Conservation (phyloP, 73 alveolate genomes). For the Tetrahymena elliotti region DNA sequence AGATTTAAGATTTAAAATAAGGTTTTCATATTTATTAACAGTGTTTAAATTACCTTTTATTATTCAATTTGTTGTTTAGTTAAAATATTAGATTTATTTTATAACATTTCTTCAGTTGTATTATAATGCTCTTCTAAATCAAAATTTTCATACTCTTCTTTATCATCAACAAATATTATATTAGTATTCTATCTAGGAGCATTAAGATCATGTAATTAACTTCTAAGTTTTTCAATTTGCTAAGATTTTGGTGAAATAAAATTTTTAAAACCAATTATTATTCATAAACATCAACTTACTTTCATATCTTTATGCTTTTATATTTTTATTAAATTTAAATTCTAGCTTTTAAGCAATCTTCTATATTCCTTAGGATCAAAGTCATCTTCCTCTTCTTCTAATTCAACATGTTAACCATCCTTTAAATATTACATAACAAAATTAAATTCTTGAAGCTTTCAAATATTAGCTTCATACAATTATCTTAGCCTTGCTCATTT, state of each 20-base stretch:
- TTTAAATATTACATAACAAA: neutral
- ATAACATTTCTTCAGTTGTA: neutral
- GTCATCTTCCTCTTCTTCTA: constrained; percentile 45
- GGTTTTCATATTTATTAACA: neutral
- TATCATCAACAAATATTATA: neutral
- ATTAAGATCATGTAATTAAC: neutral
- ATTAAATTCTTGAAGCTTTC: neutral
- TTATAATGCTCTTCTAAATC: neutral
- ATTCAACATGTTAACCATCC: constrained; percentile 59
- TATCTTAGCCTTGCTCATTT: constrained; percentile 61
- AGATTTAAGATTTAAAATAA: neutral
- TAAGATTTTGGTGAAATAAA: neutral
- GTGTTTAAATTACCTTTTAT: neutral
- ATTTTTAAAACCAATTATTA: neutral
- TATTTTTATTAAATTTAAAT: constrained; percentile 50
- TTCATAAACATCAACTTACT: neutral
- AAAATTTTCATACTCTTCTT: neutral
- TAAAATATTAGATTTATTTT: neutral
- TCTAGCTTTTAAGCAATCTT: constrained; percentile 48
- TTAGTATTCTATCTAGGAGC: neutral
- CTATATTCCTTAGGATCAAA: constrained; percentile 38
- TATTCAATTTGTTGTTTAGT: neutral
- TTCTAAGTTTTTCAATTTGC: neutral
- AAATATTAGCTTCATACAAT: neutral
- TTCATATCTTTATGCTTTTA: constrained; percentile 53